Evolutionary conservation across 257 asterid species (phyloP).

Genomic region (Nicotiana otophora): DNA sequence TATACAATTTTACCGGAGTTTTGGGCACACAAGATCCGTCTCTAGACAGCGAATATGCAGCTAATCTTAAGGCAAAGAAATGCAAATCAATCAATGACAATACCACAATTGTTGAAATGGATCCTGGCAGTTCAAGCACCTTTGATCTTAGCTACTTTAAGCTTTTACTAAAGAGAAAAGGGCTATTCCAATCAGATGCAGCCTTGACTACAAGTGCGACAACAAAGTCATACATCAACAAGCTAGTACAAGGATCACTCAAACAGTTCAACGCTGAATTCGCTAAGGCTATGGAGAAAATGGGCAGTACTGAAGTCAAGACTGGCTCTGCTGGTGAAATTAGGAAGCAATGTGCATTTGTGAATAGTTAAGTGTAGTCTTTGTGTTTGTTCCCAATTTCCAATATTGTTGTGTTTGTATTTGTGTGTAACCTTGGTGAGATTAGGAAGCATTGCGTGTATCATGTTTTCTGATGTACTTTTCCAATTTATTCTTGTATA

Average conservation of each 20-base stretch:
- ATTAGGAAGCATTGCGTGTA: background rate
- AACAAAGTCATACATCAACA: background rate
- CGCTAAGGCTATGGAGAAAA: background rate
- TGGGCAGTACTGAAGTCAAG: background rate
- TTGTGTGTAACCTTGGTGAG: background rate
- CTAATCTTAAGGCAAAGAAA: background rate
- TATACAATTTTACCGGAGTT: constrained; percentile 43
- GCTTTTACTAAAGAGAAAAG: constrained; percentile 21
- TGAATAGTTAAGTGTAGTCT: background rate
- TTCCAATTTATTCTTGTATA: background rate
- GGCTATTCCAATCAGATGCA: constrained; percentile 47
- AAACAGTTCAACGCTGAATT: background rate
- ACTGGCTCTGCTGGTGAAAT: background rate
- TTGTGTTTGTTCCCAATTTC: background rate
- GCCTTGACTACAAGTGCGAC: constrained; percentile 15
- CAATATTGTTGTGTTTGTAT: background rate
- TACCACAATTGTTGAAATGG: constrained; percentile 36
- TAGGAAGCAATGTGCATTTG: background rate
- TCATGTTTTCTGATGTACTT: background rate
- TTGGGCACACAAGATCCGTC: constrained; percentile 39
- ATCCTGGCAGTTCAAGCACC: constrained; percentile 28
- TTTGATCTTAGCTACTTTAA: constrained; percentile 34
- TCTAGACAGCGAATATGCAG: constrained; percentile 31
- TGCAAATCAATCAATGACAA: constrained; percentile 1
- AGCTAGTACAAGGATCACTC: background rate